phyloP scores from a whole-genome alignment of 257 asterid genomes.

The Nicotiana benthamiana region DNA sequence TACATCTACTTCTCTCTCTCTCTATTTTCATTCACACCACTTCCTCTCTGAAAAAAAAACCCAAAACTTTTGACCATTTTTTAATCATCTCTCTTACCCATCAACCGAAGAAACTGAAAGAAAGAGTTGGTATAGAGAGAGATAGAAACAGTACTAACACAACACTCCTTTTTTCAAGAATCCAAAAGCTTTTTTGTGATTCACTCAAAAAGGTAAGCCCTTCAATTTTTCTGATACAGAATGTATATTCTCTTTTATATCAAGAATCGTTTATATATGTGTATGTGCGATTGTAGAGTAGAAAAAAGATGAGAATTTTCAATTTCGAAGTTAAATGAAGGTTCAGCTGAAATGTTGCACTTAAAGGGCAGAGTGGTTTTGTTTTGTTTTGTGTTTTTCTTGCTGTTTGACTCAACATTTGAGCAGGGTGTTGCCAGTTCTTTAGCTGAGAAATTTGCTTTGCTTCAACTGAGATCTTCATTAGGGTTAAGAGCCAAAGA shows the following conservation, averaged over 20 bases:
- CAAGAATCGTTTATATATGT: slow-evolving; percentile 13
- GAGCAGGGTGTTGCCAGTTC: slow-evolving; percentile 46
- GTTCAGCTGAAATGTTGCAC: slow-evolving; percentile 61
- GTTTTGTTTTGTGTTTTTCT: slow-evolving; percentile 25
- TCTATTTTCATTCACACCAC: slow-evolving; percentile 4
- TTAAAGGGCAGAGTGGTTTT: slow-evolving; percentile 31
- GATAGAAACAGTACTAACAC: neutral
- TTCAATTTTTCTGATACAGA: slow-evolving; percentile 10
- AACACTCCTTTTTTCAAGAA: neutral
- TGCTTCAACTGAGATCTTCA: slow-evolving; percentile 87
- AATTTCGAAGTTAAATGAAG: slow-evolving; percentile 54
- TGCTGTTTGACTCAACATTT: slow-evolving; percentile 40
- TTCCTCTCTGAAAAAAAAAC: slow-evolving; percentile 1
- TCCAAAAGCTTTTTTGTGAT: slow-evolving; percentile 23
- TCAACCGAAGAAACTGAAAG: slow-evolving; percentile 39
- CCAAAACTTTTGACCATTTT: slow-evolving; percentile 17
- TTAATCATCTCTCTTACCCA: slow-evolving; percentile 30
- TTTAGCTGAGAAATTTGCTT: slow-evolving; percentile 47
- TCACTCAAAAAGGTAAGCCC: slow-evolving; percentile 33
- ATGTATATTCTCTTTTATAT: slow-evolving; percentile 18
- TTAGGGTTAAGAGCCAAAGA: slow-evolving; percentile 79
- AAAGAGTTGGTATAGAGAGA: slow-evolving; percentile 19
- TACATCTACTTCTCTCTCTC: slow-evolving; percentile 10
- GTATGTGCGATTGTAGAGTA: slow-evolving; percentile 12
- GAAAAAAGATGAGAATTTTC: slow-evolving; percentile 28